Evolutionary conservation across 2,329 filamentous ascomycete species (phyloP).

Genomic region (Sporothrix brasiliensis): DNA sequence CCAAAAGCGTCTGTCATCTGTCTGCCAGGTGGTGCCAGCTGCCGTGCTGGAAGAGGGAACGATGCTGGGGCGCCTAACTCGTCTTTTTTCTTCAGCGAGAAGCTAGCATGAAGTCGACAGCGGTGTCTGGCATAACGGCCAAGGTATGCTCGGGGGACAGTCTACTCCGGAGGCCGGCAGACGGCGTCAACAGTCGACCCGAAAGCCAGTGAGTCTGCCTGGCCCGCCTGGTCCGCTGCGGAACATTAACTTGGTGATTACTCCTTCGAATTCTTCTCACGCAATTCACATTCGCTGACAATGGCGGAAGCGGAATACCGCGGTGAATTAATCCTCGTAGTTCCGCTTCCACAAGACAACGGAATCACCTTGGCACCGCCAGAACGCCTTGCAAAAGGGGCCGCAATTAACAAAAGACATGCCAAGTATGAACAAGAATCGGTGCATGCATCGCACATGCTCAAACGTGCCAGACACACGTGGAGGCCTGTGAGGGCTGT

Average conservation of each 20-base stretch:
- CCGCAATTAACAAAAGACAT: not conserved
- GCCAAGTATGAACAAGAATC: not conserved
- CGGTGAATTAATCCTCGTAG: no score
- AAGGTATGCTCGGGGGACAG: not conserved
- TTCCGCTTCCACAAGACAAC: no score
- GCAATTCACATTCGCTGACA: constrained; percentile 6
- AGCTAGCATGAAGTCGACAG: not conserved
- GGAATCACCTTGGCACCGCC: not conserved
- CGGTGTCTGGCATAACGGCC: not conserved
- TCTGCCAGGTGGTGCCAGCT: no score
- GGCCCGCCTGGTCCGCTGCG: not conserved
- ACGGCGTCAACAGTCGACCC: not conserved
- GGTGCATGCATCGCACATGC: not conserved
- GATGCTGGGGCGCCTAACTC: no score
- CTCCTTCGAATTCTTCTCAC: not conserved
- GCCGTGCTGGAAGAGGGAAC: no score
- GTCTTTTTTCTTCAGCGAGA: not conserved
- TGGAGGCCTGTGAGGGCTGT: no score
- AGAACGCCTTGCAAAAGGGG: constrained; percentile 9
- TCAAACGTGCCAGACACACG: not conserved
- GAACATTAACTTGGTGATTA: not conserved
- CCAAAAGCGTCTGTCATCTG: no score
- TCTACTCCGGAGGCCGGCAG: no score
- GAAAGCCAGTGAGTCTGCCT: not conserved
- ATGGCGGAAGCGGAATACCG: not conserved